A percentile compares a stretch with the other conserved stretches of the same genome.
Evolutionary conservation across 495 filamentous ascomycete species (phyloP).

Genomic region (Hyaloscypha finlandica): DNA sequence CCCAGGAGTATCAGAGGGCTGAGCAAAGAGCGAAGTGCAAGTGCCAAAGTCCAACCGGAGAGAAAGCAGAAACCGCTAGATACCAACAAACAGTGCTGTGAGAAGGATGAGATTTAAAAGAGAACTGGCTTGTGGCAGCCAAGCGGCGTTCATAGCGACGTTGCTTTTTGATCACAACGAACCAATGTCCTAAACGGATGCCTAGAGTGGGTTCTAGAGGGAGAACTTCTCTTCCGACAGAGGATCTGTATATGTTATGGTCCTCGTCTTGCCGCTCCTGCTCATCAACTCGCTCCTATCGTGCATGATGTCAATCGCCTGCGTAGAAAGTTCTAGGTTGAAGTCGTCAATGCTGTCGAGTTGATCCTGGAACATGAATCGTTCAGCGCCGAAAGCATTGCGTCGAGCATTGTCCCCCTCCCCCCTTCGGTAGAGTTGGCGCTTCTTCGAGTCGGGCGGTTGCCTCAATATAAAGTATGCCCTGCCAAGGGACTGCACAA

Average conservation of each 20-base stretch:
- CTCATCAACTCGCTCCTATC: not conserved
- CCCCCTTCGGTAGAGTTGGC: not conserved
- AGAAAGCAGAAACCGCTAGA: too few species aligned
- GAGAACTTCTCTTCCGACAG: not conserved
- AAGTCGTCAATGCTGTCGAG: slow-evolving; percentile 7
- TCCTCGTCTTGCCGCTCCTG: not conserved
- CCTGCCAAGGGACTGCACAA: slow-evolving; percentile 5
- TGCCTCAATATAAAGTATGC: not conserved
- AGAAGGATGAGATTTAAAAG: too few species aligned
- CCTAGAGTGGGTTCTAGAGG: not conserved
- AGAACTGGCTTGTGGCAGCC: too few species aligned
- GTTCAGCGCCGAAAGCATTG: not conserved
- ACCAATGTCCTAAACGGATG: not conserved
- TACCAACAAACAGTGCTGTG: too few species aligned
- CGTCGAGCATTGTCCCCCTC: slow-evolving; percentile 6
- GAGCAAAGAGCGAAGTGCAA: not conserved
- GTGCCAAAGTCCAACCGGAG: not conserved
- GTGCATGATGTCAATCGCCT: not conserved
- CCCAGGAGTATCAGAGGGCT: not conserved
- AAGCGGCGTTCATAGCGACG: too few species aligned
- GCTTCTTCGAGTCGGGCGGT: not conserved
- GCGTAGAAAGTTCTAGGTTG: not conserved
- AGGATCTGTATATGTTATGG: slow-evolving; percentile 8
- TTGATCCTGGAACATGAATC: not conserved
- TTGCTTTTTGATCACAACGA: not conserved